Evolutionary conservation across 495 filamentous ascomycete species (phyloP).

Genomic region (Eremomyces bilateralis): DNA sequence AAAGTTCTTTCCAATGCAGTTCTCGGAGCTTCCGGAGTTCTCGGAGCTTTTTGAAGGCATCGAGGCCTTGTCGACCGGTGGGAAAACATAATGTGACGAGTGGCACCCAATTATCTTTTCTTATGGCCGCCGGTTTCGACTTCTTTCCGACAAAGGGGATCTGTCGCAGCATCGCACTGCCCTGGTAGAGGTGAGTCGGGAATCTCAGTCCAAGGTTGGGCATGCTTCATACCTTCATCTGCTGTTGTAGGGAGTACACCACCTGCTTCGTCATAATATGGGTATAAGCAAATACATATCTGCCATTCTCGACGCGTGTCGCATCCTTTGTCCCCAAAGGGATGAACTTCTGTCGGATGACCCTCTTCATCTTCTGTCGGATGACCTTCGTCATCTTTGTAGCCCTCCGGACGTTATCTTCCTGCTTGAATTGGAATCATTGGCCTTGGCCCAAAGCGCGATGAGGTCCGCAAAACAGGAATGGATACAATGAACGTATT

Average conservation of each 20-base stretch:
- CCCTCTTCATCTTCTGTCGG: neutral
- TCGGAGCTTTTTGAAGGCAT: conserved; percentile 57
- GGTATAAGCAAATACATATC: conserved; percentile 62
- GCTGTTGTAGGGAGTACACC: conserved; percentile 52
- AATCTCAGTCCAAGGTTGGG: conserved; percentile 1
- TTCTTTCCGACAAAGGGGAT: conserved; percentile 83
- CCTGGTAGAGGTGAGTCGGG: conserved; percentile 20
- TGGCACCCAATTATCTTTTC: conserved; percentile 82
- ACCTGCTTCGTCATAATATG: conserved; percentile 66
- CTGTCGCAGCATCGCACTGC: conserved; percentile 47
- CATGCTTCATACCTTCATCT: conserved; percentile 36
- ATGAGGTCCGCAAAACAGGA: too few species aligned
- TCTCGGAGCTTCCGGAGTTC: conserved; percentile 60
- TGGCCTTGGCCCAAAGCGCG: too few species aligned
- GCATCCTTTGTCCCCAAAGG: neutral
- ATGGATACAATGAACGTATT: too few species aligned
- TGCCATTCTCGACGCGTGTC: conserved; percentile 26
- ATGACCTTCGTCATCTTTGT: neutral
- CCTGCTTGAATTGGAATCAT: too few species aligned
- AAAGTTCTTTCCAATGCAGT: conserved; percentile 33
- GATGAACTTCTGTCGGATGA: neutral
- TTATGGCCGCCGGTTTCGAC: conserved; percentile 49
- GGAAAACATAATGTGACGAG: conserved; percentile 57
- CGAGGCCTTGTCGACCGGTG: conserved; percentile 38
- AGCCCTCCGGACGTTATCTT: too few species aligned